Percentiles rank a stretch among this genome's conserved stretches.
These are phyloP conservation scores for Amoebophrya sp. DNA, from an alignment of 169 alveolate species.

Conservation along the genomic window DNA sequence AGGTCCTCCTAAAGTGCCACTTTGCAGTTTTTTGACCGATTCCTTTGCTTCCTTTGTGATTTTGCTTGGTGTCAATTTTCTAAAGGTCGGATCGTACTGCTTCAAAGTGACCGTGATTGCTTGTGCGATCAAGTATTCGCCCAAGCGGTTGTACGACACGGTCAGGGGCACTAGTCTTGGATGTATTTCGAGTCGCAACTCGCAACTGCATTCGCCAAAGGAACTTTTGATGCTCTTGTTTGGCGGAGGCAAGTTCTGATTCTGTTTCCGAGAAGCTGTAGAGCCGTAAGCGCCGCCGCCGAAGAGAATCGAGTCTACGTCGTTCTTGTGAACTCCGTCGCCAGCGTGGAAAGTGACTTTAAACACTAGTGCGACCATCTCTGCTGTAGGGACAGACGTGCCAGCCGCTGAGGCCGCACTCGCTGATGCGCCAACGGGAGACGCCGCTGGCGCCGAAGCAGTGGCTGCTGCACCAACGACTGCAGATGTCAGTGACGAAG, in stretches of 20 bases:
- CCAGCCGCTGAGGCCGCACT: not conserved
- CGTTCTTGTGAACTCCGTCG: not conserved
- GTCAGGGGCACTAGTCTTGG: not conserved
- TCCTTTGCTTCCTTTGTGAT: too few relatives aligned
- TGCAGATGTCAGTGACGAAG: too few relatives aligned
- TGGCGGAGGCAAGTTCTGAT: too few relatives aligned
- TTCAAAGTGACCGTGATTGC: not conserved
- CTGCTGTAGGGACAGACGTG: too few relatives aligned
- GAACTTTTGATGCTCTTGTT: not conserved
- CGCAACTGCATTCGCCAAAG: not conserved
- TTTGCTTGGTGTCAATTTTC: too few relatives aligned
- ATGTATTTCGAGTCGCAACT: not conserved
- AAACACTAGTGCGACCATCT: not conserved
- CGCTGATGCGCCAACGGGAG: too few relatives aligned
- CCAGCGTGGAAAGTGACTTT: not conserved
- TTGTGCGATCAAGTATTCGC: not conserved
- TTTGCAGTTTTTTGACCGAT: too few relatives aligned
- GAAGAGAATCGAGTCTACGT: not conserved
- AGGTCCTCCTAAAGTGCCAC: too few relatives aligned
- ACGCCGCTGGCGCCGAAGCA: not conserved
- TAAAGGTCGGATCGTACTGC: not conserved
- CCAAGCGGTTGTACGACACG: not conserved
- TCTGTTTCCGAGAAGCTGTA: too few relatives aligned
- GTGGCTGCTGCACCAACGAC: not conserved
- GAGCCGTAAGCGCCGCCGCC: not conserved